phyloP scores from a whole-genome alignment of 1,139 yeast species.

The Insectozyma bohioensis region DNA sequence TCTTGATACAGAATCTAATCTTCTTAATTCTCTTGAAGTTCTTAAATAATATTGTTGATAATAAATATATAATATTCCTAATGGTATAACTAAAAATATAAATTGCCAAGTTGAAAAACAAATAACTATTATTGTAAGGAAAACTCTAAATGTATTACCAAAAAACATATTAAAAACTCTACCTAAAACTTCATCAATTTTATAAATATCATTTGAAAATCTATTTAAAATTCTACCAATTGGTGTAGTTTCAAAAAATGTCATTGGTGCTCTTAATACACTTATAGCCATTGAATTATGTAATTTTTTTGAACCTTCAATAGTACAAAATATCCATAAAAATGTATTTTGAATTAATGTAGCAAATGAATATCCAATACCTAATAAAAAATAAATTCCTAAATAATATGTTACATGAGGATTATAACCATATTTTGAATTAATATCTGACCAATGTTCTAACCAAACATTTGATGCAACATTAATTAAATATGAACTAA shows the following conservation, averaged over 20 bases:
- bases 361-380: constrained; percentile 60
- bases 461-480: constrained; percentile 76
- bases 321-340: constrained; percentile 82
- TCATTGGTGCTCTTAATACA: constrained; percentile 93
- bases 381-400: constrained; percentile 73
- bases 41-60: constrained; percentile 88
- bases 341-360: constrained; percentile 67
- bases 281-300: constrained; percentile 79
- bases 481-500: constrained; percentile 58
- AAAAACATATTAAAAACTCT: constrained; percentile 85
- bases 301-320: constrained; percentile 74
- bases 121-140: constrained; percentile 80
- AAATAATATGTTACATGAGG: constrained; percentile 70
- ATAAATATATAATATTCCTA: constrained; percentile 69
- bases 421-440: constrained; percentile 65
- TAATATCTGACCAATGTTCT: constrained; percentile 95
- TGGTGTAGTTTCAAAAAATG: constrained; percentile 96
- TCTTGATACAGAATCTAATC: constrained; percentile 89
- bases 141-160: constrained; percentile 67
- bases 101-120: constrained; percentile 89
- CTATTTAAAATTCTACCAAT: constrained; percentile 92
- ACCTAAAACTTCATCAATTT: constrained; percentile 84
- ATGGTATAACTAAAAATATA: constrained; percentile 66
- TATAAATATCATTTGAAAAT: constrained; percentile 90
- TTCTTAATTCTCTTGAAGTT: constrained; percentile 91